phyloP scores from a whole-genome alignment of 2,329 filamentous ascomycete genomes.

The Orbilia javanica region DNA sequence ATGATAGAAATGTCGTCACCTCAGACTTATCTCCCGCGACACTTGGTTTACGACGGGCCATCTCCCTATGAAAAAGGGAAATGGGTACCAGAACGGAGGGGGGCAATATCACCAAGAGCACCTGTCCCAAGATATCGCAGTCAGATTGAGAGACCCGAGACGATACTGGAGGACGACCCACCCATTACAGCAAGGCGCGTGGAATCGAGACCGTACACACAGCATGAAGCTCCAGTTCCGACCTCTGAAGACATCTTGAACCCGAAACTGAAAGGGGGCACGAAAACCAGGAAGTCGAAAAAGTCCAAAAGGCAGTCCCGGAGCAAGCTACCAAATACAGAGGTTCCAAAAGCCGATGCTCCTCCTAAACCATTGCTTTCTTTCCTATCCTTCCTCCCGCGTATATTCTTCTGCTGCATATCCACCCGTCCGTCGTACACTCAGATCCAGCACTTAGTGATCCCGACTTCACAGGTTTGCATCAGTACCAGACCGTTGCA shows the following conservation, averaged over 20 bases:
- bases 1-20: constrained; percentile 27
- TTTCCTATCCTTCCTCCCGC: neutral
- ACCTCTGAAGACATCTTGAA: neutral
- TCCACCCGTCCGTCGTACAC: constrained; percentile 45
- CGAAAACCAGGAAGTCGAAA: neutral
- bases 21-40: neutral
- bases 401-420: constrained; percentile 29
- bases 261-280: neutral
- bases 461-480: constrained; percentile 47
- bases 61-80: constrained; percentile 24
- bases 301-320: neutral
- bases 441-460: constrained; percentile 43
- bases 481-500: constrained; percentile 22
- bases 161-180: neutral
- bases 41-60: constrained; percentile 11
- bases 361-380: neutral
- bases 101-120: neutral
- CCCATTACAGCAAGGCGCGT: neutral
- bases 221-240: neutral
- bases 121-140: neutral
- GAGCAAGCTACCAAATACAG: neutral
- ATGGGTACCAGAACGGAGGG: constrained; percentile 11
- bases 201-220: neutral
- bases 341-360: too few species aligned
- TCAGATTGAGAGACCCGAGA: neutral